These are phyloP conservation scores for Glutinoglossum americanum DNA, from an alignment of 495 filamentous ascomycete species.

Conservation along the genomic window DNA sequence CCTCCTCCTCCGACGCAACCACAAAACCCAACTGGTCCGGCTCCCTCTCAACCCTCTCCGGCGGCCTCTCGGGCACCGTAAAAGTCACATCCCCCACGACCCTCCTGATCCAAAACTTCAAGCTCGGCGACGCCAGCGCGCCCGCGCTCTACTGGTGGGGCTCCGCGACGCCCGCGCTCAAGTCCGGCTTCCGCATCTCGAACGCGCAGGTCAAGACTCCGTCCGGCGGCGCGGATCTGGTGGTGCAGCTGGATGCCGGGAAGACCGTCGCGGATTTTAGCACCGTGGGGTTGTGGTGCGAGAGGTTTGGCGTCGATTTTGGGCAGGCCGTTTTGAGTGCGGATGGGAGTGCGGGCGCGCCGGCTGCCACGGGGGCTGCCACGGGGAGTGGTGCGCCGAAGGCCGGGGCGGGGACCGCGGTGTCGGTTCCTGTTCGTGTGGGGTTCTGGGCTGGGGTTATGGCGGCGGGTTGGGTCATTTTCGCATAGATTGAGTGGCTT, in stretches of 20 bases:
- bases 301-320: conserved; percentile 9
- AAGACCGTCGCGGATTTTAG: conserved; percentile 7
- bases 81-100: conserved; percentile 5
- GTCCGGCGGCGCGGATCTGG: conserved; percentile 1
- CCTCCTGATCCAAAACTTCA: conserved; percentile 6
- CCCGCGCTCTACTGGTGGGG: conserved; percentile 14
- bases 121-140: conserved; percentile 10
- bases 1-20: too few relatives aligned
- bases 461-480: too few relatives aligned
- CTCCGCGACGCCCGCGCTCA: conserved; percentile 3
- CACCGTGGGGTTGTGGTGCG: conserved; percentile 11
- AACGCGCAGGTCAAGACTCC: conserved; percentile 7
- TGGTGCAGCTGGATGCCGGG: conserved; percentile 9
- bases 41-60: too few relatives aligned
- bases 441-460: too few relatives aligned
- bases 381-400: too few relatives aligned
- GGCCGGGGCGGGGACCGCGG: too few relatives aligned
- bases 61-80: too few relatives aligned
- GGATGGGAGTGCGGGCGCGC: too few relatives aligned
- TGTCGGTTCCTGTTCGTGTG: too few relatives aligned
- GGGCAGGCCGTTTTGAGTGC: neutral
- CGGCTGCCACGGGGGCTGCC: too few relatives aligned
- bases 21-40: too few relatives aligned
- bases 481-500: too few relatives aligned
- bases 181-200: conserved; percentile 10